Conservation (phyloP, 2,329 filamentous ascomycete genomes). For the Paecilomyces dactylethromorphus region DNA sequence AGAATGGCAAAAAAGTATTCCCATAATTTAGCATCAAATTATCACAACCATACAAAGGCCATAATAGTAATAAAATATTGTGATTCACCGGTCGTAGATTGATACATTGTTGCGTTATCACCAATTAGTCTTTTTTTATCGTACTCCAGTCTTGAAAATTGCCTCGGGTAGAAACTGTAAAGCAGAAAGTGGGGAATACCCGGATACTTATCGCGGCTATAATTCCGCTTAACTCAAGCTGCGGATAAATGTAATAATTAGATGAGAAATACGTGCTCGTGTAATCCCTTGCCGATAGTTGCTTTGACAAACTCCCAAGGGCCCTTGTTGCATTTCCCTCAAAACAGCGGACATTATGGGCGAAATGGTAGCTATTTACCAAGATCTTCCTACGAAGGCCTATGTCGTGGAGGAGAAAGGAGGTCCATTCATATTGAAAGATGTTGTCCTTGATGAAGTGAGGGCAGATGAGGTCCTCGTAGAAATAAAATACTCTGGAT, state of each 20-base stretch:
- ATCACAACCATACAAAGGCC: too few relatives aligned
- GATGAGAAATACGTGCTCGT: not conserved
- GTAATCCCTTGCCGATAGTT: not conserved
- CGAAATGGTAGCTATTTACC: not conserved
- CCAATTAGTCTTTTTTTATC: too few relatives aligned
- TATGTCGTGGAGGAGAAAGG: constrained; percentile 1
- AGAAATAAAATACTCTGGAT: constrained; percentile 28
- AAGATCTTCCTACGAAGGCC: not conserved
- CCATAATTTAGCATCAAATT: too few relatives aligned
- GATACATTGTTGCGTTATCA: too few relatives aligned
- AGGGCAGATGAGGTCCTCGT: constrained; percentile 24
- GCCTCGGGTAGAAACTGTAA: too few relatives aligned
- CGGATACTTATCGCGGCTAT: too few relatives aligned
- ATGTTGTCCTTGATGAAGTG: constrained; percentile 21
- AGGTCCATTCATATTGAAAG: constrained; percentile 13
- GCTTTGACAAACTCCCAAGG: not conserved
- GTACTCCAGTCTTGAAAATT: too few relatives aligned
- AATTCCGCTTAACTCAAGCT: not conserved
- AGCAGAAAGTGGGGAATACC: too few relatives aligned
- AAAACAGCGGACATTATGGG: not conserved
- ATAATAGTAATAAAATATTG: too few relatives aligned
- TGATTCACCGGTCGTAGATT: too few relatives aligned
- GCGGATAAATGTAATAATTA: not conserved
- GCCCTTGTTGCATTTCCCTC: not conserved
- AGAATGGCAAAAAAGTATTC: too few relatives aligned